phyloP scores from a whole-genome alignment of 2,329 filamentous ascomycete genomes.

The Emydomyces testavorans region DNA sequence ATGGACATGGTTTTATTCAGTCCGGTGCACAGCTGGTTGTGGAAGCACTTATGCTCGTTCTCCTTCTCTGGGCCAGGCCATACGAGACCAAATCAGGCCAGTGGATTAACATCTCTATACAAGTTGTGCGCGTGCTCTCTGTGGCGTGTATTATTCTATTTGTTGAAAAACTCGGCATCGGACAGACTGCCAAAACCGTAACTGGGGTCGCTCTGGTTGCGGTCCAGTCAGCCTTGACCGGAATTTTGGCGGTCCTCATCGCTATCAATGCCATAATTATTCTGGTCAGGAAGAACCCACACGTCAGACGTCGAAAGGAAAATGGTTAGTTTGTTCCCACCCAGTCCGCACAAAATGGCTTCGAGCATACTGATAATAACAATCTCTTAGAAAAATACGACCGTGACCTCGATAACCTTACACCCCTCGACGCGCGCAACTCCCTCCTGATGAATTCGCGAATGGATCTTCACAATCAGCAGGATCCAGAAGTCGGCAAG shows the following conservation, averaged over 20 bases:
- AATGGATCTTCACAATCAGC: constrained; percentile 24
- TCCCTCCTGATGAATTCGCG: constrained; percentile 62
- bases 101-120: constrained; percentile 86
- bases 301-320: constrained; percentile 77
- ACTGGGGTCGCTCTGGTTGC: constrained; percentile 86
- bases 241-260: constrained; percentile 73
- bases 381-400: constrained; percentile 55
- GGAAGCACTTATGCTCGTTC: constrained; percentile 63
- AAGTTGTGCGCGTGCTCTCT: constrained; percentile 77
- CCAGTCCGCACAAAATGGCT: not conserved
- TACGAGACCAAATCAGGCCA: constrained; percentile 80
- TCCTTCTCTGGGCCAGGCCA: constrained; percentile 75
- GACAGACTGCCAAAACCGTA: constrained; percentile 85
- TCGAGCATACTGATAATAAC: constrained; percentile 14
- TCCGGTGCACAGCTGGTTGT: constrained; percentile 67
- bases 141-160: constrained; percentile 84
- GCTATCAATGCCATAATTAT: constrained; percentile 75
- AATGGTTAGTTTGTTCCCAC: constrained; percentile 56
- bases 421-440: constrained; percentile 75
- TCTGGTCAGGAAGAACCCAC: constrained; percentile 78
- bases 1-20: constrained; percentile 76
- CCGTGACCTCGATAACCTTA: constrained; percentile 69
- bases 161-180: constrained; percentile 80
- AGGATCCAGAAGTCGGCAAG: constrained; percentile 28
- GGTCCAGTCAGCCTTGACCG: constrained; percentile 78